Evolutionary conservation across 1,284 basidiomycete genomes (phyloP).

Genomic region (Leccinum cinnamomeum): DNA sequence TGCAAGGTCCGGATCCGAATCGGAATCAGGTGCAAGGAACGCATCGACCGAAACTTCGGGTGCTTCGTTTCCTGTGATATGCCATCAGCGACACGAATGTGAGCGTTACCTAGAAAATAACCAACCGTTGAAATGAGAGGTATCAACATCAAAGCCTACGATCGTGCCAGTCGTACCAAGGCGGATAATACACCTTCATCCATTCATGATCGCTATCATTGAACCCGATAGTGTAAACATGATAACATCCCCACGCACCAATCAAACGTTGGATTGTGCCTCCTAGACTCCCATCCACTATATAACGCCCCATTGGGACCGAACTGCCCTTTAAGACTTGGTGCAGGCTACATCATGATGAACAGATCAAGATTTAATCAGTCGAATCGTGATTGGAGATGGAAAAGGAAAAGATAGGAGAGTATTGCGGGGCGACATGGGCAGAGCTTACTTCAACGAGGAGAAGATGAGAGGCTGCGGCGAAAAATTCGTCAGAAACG

Average conservation of each 20-base stretch:
- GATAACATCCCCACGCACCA: constrained; percentile 57
- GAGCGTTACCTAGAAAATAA: neutral
- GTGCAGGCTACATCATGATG: constrained; percentile 57
- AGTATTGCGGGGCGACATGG: neutral
- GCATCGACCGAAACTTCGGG: constrained; percentile 77
- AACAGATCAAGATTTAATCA: neutral
- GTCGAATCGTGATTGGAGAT: neutral
- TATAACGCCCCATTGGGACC: constrained; percentile 94
- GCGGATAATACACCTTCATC: constrained; percentile 81
- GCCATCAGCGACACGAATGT: neutral
- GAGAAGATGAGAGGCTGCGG: constrained; percentile 81
- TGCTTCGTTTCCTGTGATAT: constrained; percentile 80
- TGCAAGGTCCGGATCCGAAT: constrained; percentile 41
- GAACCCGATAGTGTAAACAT: neutral
- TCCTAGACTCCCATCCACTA: constrained; percentile 91
- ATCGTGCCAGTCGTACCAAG: constrained; percentile 81
- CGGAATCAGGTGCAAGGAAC: constrained; percentile 49
- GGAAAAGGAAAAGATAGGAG: neutral
- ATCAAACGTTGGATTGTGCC: constrained; percentile 88
- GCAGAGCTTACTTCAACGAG: constrained; percentile 67
- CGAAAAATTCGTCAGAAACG: constrained; percentile 97
- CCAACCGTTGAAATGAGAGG: constrained; percentile 89
- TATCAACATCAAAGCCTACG: constrained; percentile 93
- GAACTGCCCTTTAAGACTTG: constrained; percentile 88
- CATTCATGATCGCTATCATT: neutral